Evolutionary conservation across 2,329 filamentous ascomycete species (phyloP).

Genomic region (Aspergillus aculeatus): DNA sequence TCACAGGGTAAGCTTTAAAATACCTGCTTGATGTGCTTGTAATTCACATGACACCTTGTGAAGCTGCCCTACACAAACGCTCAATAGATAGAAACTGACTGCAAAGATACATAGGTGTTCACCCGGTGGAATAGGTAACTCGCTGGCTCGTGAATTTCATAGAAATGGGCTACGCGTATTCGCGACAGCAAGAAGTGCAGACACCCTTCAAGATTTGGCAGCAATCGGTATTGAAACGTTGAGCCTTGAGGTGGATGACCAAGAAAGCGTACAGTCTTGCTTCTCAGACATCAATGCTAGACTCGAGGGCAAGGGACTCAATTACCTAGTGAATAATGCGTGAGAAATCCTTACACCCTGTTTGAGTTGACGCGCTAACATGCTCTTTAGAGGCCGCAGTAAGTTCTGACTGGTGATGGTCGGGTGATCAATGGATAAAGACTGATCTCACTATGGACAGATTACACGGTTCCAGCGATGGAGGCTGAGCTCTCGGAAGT

Average conservation of each 20-base stretch:
- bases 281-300: constrained; percentile 47
- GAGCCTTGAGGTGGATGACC: constrained; percentile 53
- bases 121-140: constrained; percentile 59
- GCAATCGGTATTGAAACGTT: constrained; percentile 55
- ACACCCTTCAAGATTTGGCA: constrained; percentile 50
- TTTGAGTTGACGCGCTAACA: constrained; percentile 11
- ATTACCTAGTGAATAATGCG: constrained; percentile 61
- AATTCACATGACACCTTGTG: no score
- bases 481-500: constrained; percentile 54
- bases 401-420: constrained; percentile 11
- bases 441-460: constrained; percentile 23
- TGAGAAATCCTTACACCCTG: constrained; percentile 22
- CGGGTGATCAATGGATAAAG: neutral
- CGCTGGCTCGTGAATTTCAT: constrained; percentile 58
- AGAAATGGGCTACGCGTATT: constrained; percentile 55
- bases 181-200: constrained; percentile 55
- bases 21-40: neutral
- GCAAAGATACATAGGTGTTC: constrained; percentile 26
- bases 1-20: constrained; percentile 40
- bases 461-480: constrained; percentile 59
- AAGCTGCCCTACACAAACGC: no score
- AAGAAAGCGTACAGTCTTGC: constrained; percentile 50
- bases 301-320: constrained; percentile 50
- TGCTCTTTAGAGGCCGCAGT: constrained; percentile 29
- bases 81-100: neutral